Evolutionary conservation across 1,284 basidiomycete genomes (phyloP), one percentile per base, ranked within the genome.

Genomic region (Cryptococcus sp.): DNA sequence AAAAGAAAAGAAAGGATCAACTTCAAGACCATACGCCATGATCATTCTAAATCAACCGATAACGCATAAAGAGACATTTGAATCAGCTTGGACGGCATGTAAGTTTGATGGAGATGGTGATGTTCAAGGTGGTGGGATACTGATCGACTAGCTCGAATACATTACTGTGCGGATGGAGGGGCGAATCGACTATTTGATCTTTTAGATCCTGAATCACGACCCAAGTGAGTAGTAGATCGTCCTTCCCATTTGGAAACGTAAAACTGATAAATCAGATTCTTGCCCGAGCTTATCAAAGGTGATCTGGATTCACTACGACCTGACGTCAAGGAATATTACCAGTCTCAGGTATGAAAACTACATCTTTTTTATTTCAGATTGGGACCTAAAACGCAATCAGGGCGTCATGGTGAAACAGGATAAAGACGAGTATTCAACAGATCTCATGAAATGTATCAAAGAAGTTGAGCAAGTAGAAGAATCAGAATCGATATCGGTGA

Each of bases 41-140:
- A 85, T 96, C 65, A 85, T 96, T 62, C 82, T 96, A 57, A 95
- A 97, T 72, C 90, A 93, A 61, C 88, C 90, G 0, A 90, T 94
- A 68, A 84, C 84, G 7, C 65, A 73, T 14, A 62, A 75, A 10
- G 66, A 78, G 11, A 80, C 93, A 41, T 80, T 95, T 47, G 67
- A 78, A 13, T 81, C 81, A 8, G 74, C 92, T 3, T 96, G 93
- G 92, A 67, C 76, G 5, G 78, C 84, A 3, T 83, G 84, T 62
- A 58, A 77, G 65, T 86, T 11, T n/a, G 38, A 11, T 50, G 35
- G 81, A 36, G 11, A 5, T 31, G 15, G 23, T 32, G 36, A 37
- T 23, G 5, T 8, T 8, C 31, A 15, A 13, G 32, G 42, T 43
- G 14, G 5, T 35, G 36, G 41, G 32, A 46, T 30, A 50, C 53